Base-by-base conservation (phyloP, 164 flowering plant genomes). In the Aristolochia contorta region DNA sequence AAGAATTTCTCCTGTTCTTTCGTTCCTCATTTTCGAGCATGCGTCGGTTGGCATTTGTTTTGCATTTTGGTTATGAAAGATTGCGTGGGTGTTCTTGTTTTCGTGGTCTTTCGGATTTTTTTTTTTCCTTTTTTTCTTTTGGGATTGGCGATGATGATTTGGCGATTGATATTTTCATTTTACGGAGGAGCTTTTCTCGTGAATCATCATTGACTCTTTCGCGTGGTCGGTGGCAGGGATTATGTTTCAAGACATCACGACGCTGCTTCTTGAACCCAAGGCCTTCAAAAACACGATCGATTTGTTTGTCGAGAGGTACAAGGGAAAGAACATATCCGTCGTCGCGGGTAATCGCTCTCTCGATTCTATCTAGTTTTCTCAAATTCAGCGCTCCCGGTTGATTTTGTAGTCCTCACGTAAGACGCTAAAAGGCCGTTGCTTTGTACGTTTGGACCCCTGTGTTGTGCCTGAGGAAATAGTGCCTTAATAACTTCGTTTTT, bases 201-300 rank as follows among this genome's bases (percentile, higher is more conserved):
- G 12, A 21, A 16, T 57, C 12, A 12, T 57, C 23, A 32, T 7
- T 32, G 56, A 32, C 6, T 52, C 12, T 18, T 52, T 53, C 43
- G 27, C 15, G 46, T 56, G 59, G 45, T 30, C 37, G 20, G 22
- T 66, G 62, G 62, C 79, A 92, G 96, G 98, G 72, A 92, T 92
- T 41, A 84, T 87, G 95, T 92, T 92, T 69, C 98, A 85, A 61
- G 98, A 89, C 64, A 83, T 92, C 41, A 89, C 98, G 4, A 89
- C 98, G 54, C 72, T 89, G 62, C 71, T 89, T 33, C 93, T 89
- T 41, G 84, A 92, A 65, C 87, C 86, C 0, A 82, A 83, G 55
- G 91, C 86, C 1, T 92, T 92, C 77, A 87, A 82, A 67, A 78
- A 92, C 75, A 84, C 98, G 2, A 67, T 92, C n/a, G 96, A 92